Evolutionary conservation across 768 basidiomycete species (phyloP), one percentile per base, ranked within the genome.

Genomic region (Boletus rex-veris): DNA sequence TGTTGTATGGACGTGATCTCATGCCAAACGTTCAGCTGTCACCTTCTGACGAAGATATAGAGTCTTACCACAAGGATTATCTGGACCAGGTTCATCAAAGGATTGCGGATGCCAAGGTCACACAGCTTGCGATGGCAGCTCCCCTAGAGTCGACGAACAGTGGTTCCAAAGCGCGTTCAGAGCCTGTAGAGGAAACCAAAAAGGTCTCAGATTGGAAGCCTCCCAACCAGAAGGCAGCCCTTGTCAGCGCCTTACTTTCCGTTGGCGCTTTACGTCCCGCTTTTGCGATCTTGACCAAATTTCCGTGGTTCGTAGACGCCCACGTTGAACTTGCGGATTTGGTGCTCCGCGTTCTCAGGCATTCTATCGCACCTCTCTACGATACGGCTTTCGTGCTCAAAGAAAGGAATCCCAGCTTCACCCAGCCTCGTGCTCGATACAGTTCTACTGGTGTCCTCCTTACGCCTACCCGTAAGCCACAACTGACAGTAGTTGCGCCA

Each of bases 281-380:
- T 9, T 71, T 92, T 48, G 82, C 84, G 30, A 82, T 98, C 56
- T 71, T 98, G 65, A 81, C 87, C 44, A 85, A 85, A 64, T 93
- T 84, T 67, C 90, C 89, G 5, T 93, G 92, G 88, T 71, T 97
- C 43, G 83, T 88, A 18, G 86, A 92, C 58, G 83, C 85, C 33
- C 81, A 88, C 52, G 82, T 86, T 0, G 88, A 93, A 60, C 76
- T 98, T 46, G 89, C 93, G 8, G 95, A 98, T 67, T 75, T 98
- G 42, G 76, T 97, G 59, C 75, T 97, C 30, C 88, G 92, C 31
- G 72, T 89, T 19, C 70, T 94, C 58, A 81, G 82, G 58, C 73
- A 80, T 54, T 88, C 91, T 0, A 74, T 97, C 12, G 71, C 81
- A 2, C 79, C 83, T 2, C 71, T 96, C 5, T 95, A 92, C 63